Evolutionary conservation across 805 yeast species (phyloP).

Genomic region (Wickerhamiella nectarea): DNA sequence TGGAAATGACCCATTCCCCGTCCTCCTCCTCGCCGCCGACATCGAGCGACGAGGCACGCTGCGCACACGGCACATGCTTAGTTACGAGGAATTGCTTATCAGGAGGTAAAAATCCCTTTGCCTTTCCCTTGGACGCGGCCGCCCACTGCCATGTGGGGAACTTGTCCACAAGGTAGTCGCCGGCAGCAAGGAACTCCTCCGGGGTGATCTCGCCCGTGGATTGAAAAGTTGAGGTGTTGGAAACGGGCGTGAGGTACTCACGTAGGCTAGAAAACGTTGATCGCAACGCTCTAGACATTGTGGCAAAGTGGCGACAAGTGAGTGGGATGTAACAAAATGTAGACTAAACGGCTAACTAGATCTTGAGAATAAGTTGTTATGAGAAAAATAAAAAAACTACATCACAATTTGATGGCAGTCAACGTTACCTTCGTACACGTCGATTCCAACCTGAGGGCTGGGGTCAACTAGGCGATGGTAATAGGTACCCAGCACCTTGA

Average conservation of each 20-base stretch:
- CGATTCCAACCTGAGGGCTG: conserved; percentile 11
- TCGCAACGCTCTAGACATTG: conserved; percentile 32
- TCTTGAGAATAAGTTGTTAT: too few species aligned
- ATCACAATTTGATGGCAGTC: not conserved
- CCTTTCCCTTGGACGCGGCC: conserved; percentile 39
- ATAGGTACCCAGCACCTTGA: conserved; percentile 20
- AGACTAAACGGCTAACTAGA: too few species aligned
- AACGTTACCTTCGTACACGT: conserved; percentile 11
- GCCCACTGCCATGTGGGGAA: conserved; percentile 97
- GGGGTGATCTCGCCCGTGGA: conserved; percentile 89
- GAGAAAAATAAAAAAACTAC: not conserved
- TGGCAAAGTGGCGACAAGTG: not conserved
- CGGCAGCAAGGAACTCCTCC: conserved; percentile 86
- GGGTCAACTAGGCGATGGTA: conserved; percentile 1
- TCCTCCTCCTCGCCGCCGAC: conserved; percentile 28
- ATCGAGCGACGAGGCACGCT: conserved; percentile 45
- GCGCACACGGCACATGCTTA: conserved; percentile 74
- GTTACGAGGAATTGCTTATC: conserved; percentile 84
- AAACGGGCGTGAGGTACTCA: conserved; percentile 85
- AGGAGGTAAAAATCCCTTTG: conserved; percentile 60
- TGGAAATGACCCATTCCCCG: conserved; percentile 29
- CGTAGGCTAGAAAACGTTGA: conserved; percentile 70
- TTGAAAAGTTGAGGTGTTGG: conserved; percentile 72
- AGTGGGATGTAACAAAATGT: not conserved
- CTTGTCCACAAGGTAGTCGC: conserved; percentile 78